Conservation (phyloP, 2,329 filamentous ascomycete genomes). For the Thermoascus crustaceus region DNA sequence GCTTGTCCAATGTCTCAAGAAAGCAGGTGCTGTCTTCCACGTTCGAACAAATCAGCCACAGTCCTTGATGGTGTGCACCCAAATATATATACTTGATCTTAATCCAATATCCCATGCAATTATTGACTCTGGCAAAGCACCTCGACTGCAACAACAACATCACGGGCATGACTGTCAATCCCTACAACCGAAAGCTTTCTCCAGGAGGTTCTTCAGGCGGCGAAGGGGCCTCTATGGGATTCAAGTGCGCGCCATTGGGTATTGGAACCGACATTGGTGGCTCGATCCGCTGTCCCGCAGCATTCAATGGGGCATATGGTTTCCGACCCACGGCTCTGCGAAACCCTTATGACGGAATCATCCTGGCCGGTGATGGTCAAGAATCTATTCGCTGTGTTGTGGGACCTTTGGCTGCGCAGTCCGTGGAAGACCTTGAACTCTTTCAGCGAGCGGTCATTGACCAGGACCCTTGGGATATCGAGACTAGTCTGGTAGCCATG, state of each 20-base stretch:
- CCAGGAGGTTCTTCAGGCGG: slow-evolving; percentile 39
- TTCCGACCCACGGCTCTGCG: slow-evolving; percentile 33
- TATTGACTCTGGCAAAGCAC: slow-evolving; percentile 15
- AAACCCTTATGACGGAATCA: slow-evolving; percentile 23
- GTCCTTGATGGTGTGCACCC: slow-evolving; percentile 26
- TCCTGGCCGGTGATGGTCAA: slow-evolving; percentile 23
- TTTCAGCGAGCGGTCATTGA: slow-evolving; percentile 33
- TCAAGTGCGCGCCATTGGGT: slow-evolving; percentile 35
- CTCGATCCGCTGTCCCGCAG: slow-evolving; percentile 38
- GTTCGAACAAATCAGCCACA: slow-evolving; percentile 38
- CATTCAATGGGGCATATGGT: slow-evolving; percentile 38
- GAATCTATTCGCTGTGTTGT: slow-evolving; percentile 31
- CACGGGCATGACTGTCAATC: slow-evolving; percentile 34
- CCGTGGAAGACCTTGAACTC: slow-evolving; percentile 26
- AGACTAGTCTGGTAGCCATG: slow-evolving; percentile 33
- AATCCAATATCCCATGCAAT: slow-evolving; percentile 6
- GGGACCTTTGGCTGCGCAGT: slow-evolving; percentile 20
- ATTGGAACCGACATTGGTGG: slow-evolving; percentile 43
- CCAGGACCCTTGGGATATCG: slow-evolving; percentile 35
- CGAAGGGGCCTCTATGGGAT: slow-evolving; percentile 36
- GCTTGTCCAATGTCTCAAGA: slow-evolving; percentile 22
- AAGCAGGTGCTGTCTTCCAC: slow-evolving; percentile 36
- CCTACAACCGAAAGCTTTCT: slow-evolving; percentile 31
- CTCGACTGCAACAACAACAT: slow-evolving; percentile 34
- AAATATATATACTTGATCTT: neutral